Evolutionary conservation across 441 rosid genomes (phyloP), one percentile per base, ranked within the genome.

Genomic region (Heliophila coronopifolia): DNA sequence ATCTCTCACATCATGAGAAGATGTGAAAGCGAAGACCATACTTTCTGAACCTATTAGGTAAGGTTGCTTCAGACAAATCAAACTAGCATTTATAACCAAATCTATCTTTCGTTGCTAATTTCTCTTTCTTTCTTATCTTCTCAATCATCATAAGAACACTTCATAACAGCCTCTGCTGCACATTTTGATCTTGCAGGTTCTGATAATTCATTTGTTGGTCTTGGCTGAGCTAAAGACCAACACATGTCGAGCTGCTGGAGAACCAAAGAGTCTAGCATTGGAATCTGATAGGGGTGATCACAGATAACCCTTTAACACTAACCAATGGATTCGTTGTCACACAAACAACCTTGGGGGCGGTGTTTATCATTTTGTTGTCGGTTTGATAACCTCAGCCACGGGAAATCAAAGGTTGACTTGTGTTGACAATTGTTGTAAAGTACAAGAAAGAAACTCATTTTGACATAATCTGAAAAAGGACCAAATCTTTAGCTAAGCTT

Each of bases 361-460:
- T n/a, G n/a, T n/a, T n/a, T n/a, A n/a, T n/a, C n/a, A n/a, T n/a
- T n/a, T n/a, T n/a, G n/a, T 45, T 52, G 30, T 45, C 34, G 1
- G 13, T 28, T 61, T 47, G 34, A 49, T 39, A n/a, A 28, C 58
- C 18, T 33, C 23, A 55, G 19, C n/a, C n/a, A n/a, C n/a, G n/a
- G n/a, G 32, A 33, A 40, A 41, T 20, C 52, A 56, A 56, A 54
- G 56, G 56, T 63, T 63, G 68, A 63, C 61, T 47, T n/a, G 27
- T 31, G 50, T 46, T 46, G 45, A 38, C 27, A 8, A 5, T 52
- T 13, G 2, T 15, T 9, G 38, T 48, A 38, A 60, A 42, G 32
- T 31, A 61, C 59, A 35, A 43, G 30, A 16, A 30, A 24, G 5
- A 19, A 9, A 11, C 49, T 11, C 28, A 30, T 11, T 45, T 27